Evolutionary conservation across 805 yeast species (phyloP), one percentile per base, ranked within the genome.

Genomic region (Barnettozyma salicaria): DNA sequence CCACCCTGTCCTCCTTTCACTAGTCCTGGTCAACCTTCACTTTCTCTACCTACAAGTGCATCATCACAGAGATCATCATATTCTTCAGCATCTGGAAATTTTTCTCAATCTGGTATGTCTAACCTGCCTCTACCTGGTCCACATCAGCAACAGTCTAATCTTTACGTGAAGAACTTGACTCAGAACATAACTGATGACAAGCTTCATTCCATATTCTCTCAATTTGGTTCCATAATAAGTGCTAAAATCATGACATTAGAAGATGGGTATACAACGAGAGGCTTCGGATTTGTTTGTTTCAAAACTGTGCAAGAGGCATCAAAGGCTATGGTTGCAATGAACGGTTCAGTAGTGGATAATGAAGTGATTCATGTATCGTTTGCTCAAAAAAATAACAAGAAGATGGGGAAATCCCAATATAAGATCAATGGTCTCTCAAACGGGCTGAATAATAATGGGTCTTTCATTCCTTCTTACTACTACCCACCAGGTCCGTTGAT

Each of bases 251-350:
- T 76, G 69, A 69, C 74, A 6, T 21, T 56, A 1, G 53, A 49
- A 18, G 45, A 44, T 11, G 54, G 53, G 2, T 6, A 30, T 3
- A 65, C 65, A 41, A 75, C 88, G 18, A 70, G 78, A 53, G 88
- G 90, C 19, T 83, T 77, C 55, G 92, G 90, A 32, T 83, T 83
- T 62, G 84, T 83, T 32, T 81, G 86, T 56, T 84, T 67, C 53
- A 75, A 73, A 51, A 59, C 61, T 32, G 76, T 79, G 39, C 67
- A 70, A 29, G 71, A 76, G 45, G 89, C 92, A 12, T 71, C 73
- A 36, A 64, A 66, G 49, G 88, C 92, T 12, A 69, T 80, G 37
- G 72, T 72, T 19, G 76, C 71, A 32, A 76, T 81, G 74, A 72
- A 81, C 55, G 80, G 78, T 45, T 63, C 63, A 47, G 68, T 65